Percentiles rank a stretch among this genome's conserved stretches.
Evolutionary conservation across 768 basidiomycete species (phyloP).

Genomic region (Terana coerulea): DNA sequence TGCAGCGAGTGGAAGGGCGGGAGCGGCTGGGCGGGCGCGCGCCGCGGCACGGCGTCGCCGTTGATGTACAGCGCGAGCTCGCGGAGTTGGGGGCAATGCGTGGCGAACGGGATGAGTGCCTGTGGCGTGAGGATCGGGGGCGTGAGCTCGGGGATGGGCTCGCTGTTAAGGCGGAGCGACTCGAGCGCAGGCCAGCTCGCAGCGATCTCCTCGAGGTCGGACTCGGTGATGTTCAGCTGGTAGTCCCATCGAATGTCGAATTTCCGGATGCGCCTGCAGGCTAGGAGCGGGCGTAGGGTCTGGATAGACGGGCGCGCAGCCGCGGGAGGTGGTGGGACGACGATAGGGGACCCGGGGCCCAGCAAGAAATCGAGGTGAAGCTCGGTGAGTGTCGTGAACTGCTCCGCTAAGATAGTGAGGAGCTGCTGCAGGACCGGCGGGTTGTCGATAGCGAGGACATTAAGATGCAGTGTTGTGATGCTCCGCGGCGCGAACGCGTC

Average conservation of each 20-base stretch:
- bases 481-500: conserved; percentile 31
- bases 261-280: conserved; percentile 23
- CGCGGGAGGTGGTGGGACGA: conserved; percentile 13
- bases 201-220: conserved; percentile 26
- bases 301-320: conserved; percentile 30
- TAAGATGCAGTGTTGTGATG: conserved; percentile 47
- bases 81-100: conserved; percentile 33
- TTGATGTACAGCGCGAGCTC: conserved; percentile 36
- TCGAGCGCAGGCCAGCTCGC: conserved; percentile 24
- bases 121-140: conserved; percentile 29
- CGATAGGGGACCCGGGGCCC: conserved; percentile 14
- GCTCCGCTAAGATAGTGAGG: conserved; percentile 38
- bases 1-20: conserved; percentile 21
- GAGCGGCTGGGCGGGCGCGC: background rate
- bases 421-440: conserved; percentile 40
- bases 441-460: conserved; percentile 42
- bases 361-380: conserved; percentile 37
- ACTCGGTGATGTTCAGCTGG: conserved; percentile 23
- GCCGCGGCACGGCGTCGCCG: conserved; percentile 22
- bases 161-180: conserved; percentile 24
- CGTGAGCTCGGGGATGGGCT: conserved; percentile 22
- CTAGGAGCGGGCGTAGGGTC: conserved; percentile 35
- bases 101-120: conserved; percentile 36
- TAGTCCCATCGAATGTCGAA: conserved; percentile 36
- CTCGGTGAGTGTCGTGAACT: conserved; percentile 41